These are phyloP conservation scores for Ascochyta clinopodiicola DNA, from an alignment of 2,329 filamentous ascomycete species.

Conservation along the genomic window DNA sequence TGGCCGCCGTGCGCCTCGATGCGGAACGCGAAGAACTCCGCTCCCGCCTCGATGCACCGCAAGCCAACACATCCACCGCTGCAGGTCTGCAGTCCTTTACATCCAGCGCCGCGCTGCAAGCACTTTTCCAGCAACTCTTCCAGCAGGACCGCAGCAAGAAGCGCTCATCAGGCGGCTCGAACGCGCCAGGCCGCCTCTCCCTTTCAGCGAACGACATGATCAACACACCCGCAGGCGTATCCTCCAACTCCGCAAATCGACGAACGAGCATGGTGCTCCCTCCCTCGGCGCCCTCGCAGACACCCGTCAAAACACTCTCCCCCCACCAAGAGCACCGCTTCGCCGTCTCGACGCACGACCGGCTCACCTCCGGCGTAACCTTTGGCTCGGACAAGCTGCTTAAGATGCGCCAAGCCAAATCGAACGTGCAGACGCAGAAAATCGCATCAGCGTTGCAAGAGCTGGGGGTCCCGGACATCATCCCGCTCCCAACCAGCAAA, in stretches of 20 bases:
- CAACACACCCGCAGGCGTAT: conserved; percentile 42
- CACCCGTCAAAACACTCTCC: conserved; percentile 61
- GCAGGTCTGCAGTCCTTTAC: conserved; percentile 67
- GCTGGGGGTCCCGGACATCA: conserved; percentile 71
- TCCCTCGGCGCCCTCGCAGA: conserved; percentile 43
- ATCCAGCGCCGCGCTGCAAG: conserved; percentile 78
- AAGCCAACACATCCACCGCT: conserved; percentile 55
- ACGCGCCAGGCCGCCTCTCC: conserved; percentile 46
- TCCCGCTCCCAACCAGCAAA: conserved; percentile 75
- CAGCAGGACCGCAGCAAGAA: conserved; percentile 89
- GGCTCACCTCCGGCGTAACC: conserved; percentile 82
- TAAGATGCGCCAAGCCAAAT: conserved; percentile 79
- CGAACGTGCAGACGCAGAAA: conserved; percentile 74
- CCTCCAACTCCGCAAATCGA: conserved; percentile 40
- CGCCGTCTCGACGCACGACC: conserved; percentile 84
- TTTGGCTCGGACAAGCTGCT: conserved; percentile 87
- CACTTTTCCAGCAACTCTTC: conserved; percentile 82
- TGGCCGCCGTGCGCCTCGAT: conserved; percentile 83
- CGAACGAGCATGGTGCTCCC: conserved; percentile 42
- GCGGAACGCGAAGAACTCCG: conserved; percentile 88
- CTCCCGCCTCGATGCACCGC: conserved; percentile 82
- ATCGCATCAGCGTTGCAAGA: conserved; percentile 76
- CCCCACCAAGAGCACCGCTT: conserved; percentile 79
- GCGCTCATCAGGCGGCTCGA: conserved; percentile 58
- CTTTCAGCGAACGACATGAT: conserved; percentile 47